Evolutionary conservation across 352 stramenopile species (phyloP), one percentile per base, ranked within the genome.

Genomic region (Globisporangium irregulare): DNA sequence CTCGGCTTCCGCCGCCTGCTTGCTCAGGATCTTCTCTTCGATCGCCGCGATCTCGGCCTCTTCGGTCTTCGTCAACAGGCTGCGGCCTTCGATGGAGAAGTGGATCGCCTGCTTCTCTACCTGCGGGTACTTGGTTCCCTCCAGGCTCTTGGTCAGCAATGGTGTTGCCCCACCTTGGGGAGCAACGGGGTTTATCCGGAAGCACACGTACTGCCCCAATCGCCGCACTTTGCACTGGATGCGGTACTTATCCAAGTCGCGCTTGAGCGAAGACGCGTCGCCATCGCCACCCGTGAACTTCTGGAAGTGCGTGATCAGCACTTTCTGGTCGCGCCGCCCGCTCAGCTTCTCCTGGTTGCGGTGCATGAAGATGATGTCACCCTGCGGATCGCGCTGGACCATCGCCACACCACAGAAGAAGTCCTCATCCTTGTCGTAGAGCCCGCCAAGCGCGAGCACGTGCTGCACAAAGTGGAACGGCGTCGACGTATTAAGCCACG

Each of bases 321-420:
- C 73, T 43, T 81, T 84, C 50, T 92, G 78, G 61, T 91, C 74
- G 7, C 73, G 73, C 15, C 77, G 70, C n/a, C 87, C 86, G 54
- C 75, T 87, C 4, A 95, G 77, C 64, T 95, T 95, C 59, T 69
- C 79, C 59, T 90, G 81, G 67, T 95, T 95, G 22, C 87, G 86
- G 67, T 95, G 87, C 63, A 95, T 69, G 59, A 95, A 95, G 27
- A 94, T 75, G 27, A 95, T 76, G 20, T 93, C 80, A 38, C 87
- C 86, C 4, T 72, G 69, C 1, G 83, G 81, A 56, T 95, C 87
- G 2, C 76, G 82, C 72, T 95, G 87, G 55, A 92, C 76, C 86
- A 95, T 95, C 14, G 85, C 74, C n/a, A 94, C 67, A 10, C 87
- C 87, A 32, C 87, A 95, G 55, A 95, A 95, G 36, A 86, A 81